Percentiles rank a stretch among this genome's conserved stretches.
phyloP scores from a whole-genome alignment of 495 filamentous ascomycete species.

The Hypomontagnella monticulosa region DNA sequence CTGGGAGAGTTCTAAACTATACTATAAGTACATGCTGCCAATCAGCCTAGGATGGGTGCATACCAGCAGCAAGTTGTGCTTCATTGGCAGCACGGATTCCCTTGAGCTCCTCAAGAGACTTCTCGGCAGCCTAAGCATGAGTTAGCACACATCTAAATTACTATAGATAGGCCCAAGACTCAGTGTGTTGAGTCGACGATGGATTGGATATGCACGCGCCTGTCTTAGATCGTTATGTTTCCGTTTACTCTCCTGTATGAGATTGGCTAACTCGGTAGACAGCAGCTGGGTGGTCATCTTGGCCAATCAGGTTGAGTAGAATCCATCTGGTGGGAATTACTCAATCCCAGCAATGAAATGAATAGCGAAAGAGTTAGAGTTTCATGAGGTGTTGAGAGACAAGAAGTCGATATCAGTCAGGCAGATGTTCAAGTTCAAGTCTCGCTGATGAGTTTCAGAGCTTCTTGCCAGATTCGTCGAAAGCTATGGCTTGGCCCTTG shows the following conservation, averaged over 20 bases:
- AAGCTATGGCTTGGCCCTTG: constrained; percentile 5
- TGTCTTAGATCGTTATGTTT: constrained; percentile 89
- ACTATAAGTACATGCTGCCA: constrained; percentile 36
- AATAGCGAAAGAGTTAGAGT: neutral
- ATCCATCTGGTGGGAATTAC: constrained; percentile 36
- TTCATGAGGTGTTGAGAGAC: neutral
- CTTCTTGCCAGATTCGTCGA: constrained; percentile 46
- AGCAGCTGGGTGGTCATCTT: constrained; percentile 95
- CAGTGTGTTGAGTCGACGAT: neutral
- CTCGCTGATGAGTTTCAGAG: constrained; percentile 21
- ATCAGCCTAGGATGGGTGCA: constrained; percentile 35
- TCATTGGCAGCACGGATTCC: constrained; percentile 78
- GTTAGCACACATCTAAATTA: constrained; percentile 16
- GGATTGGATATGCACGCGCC: constrained; percentile 57
- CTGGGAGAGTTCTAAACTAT: constrained; percentile 76
- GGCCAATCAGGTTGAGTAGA: constrained; percentile 40
- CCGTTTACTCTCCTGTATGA: constrained; percentile 94
- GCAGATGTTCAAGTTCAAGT: constrained; percentile 7
- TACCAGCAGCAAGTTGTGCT: constrained; percentile 85
- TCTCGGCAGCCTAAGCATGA: constrained; percentile 81
- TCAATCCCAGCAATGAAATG: neutral
- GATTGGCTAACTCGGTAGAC: constrained; percentile 85
- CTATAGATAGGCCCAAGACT: constrained; percentile 30
- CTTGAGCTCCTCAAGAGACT: constrained; percentile 91
- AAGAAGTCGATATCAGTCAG: neutral